Conservation (phyloP, 306 rosid genomes). For the Canavalia gladiata region DNA sequence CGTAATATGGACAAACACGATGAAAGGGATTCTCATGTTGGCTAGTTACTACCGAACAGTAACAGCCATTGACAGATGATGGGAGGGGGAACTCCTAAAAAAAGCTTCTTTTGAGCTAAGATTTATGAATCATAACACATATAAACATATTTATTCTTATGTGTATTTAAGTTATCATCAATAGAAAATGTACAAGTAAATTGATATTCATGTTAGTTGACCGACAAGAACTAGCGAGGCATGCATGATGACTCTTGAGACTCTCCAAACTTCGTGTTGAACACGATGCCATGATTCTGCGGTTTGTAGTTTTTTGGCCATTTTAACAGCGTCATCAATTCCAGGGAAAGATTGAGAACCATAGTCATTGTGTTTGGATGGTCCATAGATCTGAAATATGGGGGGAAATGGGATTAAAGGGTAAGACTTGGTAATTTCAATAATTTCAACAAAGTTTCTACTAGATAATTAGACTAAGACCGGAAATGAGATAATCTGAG, state of each 20-base stretch:
- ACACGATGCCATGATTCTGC: constrained; percentile 67
- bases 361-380: constrained; percentile 66
- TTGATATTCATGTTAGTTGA: constrained; percentile 56
- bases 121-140: constrained; percentile 4
- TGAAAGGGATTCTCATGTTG: not conserved
- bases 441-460: not conserved
- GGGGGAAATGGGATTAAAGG: not conserved
- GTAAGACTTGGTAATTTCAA: not conserved
- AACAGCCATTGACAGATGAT: not conserved
- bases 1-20: not conserved
- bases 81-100: not conserved
- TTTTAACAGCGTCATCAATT: constrained; percentile 58
- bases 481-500: not conserved
- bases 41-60: not conserved
- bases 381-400: constrained; percentile 69
- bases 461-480: not conserved
- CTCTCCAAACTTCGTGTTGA: constrained; percentile 80
- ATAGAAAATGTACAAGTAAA: not conserved
- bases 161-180: constrained; percentile 15
- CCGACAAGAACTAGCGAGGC: constrained; percentile 66
- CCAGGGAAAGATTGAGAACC: constrained; percentile 76
- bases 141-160: constrained; percentile 11
- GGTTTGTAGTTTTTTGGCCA: constrained; percentile 54
- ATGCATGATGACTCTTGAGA: constrained; percentile 69
- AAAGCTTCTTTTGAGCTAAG: not conserved